These are phyloP conservation scores for Phytophthora meadii DNA, from an alignment of 352 stramenopile species.

Conservation along the genomic window DNA sequence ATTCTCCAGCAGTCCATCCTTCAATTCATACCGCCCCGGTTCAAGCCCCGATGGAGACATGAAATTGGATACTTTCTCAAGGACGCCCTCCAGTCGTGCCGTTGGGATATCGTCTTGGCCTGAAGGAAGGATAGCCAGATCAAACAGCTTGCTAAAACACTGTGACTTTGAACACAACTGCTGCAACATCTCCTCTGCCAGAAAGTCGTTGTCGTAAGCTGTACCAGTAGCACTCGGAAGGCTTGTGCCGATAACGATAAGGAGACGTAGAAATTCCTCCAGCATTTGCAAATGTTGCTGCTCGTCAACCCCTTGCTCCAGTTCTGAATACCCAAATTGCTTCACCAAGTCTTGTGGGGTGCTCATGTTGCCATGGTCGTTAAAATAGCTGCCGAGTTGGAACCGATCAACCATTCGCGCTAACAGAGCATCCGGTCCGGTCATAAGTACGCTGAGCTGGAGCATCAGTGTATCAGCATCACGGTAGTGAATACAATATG, in stretches of 20 bases:
- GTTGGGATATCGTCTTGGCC: constrained; percentile 86
- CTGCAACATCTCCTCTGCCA: constrained; percentile 87
- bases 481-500: constrained; percentile 89
- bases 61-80: constrained; percentile 77
- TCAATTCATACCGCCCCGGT: constrained; percentile 81
- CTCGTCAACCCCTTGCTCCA: constrained; percentile 72
- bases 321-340: constrained; percentile 53
- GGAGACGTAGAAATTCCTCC: constrained; percentile 82
- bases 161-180: constrained; percentile 81
- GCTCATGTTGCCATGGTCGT: constrained; percentile 15
- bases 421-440: constrained; percentile 68
- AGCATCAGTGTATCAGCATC: constrained; percentile 85
- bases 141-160: constrained; percentile 83
- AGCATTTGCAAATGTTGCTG: constrained; percentile 81
- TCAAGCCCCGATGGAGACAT: constrained; percentile 77
- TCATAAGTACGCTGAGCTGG: constrained; percentile 73
- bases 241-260: constrained; percentile 82
- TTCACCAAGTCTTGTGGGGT: constrained; percentile 25
- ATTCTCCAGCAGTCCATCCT: constrained; percentile 69
- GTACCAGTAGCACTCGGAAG: constrained; percentile 66
- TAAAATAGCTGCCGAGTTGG: constrained; percentile 76
- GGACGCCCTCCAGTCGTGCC: constrained; percentile 63
- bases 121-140: constrained; percentile 81
- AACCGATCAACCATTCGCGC: constrained; percentile 82
- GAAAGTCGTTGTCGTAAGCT: constrained; percentile 74